Evolutionary conservation across 164 flowering plant genomes (phyloP).

Genomic region (Platanus orientalis): DNA sequence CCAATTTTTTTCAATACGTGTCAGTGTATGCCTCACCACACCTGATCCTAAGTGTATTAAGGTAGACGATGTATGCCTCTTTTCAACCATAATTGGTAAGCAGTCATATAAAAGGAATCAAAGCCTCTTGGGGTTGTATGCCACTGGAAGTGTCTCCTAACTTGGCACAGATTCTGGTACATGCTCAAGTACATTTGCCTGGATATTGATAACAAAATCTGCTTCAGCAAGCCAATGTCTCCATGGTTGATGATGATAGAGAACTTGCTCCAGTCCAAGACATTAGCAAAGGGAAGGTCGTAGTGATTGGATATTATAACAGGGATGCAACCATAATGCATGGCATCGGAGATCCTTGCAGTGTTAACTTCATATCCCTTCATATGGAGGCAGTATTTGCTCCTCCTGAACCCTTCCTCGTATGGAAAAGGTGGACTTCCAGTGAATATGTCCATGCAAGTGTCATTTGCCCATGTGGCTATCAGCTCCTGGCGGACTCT

Average conservation of each 20-base stretch:
- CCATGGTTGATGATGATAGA: conserved; percentile 36
- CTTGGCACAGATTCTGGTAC: conserved; percentile 34
- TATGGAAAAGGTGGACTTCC: conserved; percentile 28
- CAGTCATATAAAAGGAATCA: conserved; percentile 55
- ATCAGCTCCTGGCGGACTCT: conserved; percentile 31
- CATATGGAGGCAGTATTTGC: conserved; percentile 50
- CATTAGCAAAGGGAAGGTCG: conserved; percentile 54
- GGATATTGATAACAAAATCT: conserved; percentile 29
- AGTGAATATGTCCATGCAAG: conserved; percentile 32
- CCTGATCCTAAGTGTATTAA: no score
- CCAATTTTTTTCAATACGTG: no score
- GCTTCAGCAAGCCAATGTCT: conserved; percentile 33
- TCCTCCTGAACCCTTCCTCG: conserved; percentile 40
- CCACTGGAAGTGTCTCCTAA: conserved; percentile 52
- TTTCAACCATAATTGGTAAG: conserved; percentile 49
- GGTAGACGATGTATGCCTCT: conserved; percentile 23
- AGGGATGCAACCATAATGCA: conserved; percentile 57
- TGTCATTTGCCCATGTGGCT: conserved; percentile 39
- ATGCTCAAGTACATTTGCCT: conserved; percentile 26
- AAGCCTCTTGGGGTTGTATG: conserved; percentile 33
- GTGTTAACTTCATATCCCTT: conserved; percentile 67
- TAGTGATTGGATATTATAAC: conserved; percentile 51
- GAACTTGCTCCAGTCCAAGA: conserved; percentile 52
- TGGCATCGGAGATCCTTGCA: conserved; percentile 52
- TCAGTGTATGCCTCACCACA: no score